These are phyloP conservation scores for Colletotrichum chrysophilum DNA, from an alignment of 2,329 filamentous ascomycete species.

Conservation along the genomic window DNA sequence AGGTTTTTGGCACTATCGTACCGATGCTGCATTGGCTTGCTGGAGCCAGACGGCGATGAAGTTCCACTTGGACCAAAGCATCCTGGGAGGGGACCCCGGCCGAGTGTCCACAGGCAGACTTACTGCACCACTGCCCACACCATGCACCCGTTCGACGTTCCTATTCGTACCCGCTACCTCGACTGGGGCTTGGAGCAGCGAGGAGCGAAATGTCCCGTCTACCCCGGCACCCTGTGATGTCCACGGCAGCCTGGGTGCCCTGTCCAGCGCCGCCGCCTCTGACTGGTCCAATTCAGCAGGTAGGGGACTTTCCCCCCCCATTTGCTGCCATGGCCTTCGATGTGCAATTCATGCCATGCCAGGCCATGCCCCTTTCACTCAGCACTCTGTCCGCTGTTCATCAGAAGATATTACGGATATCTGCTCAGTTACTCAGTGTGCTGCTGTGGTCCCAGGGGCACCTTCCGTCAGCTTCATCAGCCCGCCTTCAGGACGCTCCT, in stretches of 20 bases:
- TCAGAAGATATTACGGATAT: not conserved
- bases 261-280: not conserved
- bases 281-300: constrained; percentile 5
- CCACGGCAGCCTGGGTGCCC: not conserved
- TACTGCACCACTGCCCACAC: not conserved
- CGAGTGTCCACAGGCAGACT: not conserved
- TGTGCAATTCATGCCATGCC: not conserved
- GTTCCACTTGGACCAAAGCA: constrained; percentile 10
- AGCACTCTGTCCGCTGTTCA: not conserved
- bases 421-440: not conserved
- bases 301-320: not conserved
- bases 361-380: not conserved
- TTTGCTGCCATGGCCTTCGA: not conserved
- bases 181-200: not conserved
- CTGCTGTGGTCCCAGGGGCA: not conserved
- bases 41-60: constrained; percentile 19
- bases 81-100: not conserved
- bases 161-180: not conserved
- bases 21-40: constrained; percentile 21
- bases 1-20: constrained; percentile 19
- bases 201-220: not conserved
- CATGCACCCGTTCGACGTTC: not conserved
- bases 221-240: constrained; percentile 7
- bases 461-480: not conserved
- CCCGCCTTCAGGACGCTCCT: not conserved